Evolutionary conservation across 2,329 filamentous ascomycete species (phyloP), one percentile per base, ranked within the genome.

Genomic region (Davidsoniella neocaledoniae): DNA sequence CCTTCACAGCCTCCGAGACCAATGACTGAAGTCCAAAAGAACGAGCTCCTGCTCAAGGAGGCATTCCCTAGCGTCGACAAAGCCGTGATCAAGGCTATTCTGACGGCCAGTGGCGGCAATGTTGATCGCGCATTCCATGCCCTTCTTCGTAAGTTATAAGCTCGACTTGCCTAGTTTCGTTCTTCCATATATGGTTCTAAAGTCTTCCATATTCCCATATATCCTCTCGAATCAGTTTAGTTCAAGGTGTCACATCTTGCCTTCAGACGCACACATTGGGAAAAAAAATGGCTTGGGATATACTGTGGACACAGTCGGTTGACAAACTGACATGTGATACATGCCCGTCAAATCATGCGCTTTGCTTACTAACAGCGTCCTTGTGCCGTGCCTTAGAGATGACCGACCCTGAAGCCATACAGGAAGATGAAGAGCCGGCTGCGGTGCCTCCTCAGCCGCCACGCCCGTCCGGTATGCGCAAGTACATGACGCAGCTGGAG

Each of bases 81-180:
- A 6, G 64, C 77, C 42, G 83, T 98, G 43, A 76, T 98, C 63
- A 94, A 81, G 64, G 91, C 91, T 26, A 83, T 98, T 0, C 68
- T 98, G 55, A 73, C 76, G 21, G 91, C 91, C 12, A 96, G 91
- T 63, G 74, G 80, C 52, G 90, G 88, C 53, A 79, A 82, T 59
- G 80, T 96, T 44, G 91, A 98, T 64, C 84, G 86, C 29, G 90
- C 91, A 12, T 98, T 98, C 68, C 91, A 95, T 66, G 91, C 91
- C 36, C 73, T 98, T 41, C 73, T 98, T 42, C 84, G 85, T 86
- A 71, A 54, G 73, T 53, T 25, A 50, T 50, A 40, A 40, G 51
- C 36, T 54, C 8, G 10, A 33, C 8, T 4, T 19, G 45, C 19
- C 9, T 17, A 16, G 2, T 16, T 14, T 37, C 46, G 7, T 43